Conservation (phyloP, 169 alveolate genomes). For the Eimeria maxima region DNA sequence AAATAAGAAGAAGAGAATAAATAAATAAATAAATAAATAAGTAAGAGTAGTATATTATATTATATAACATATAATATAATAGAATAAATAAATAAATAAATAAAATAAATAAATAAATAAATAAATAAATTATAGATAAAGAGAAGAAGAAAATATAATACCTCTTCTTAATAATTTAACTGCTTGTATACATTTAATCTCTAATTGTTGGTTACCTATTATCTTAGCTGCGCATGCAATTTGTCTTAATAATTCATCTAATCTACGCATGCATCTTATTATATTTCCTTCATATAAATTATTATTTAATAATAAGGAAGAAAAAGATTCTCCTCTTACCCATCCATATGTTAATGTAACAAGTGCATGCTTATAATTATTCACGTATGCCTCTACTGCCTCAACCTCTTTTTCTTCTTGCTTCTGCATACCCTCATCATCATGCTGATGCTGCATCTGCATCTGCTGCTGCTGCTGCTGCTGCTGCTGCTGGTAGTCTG, state of each 20-base stretch:
- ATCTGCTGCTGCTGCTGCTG: constrained; percentile 40
- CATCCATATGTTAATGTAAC: constrained; percentile 97
- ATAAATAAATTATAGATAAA: constrained; percentile 91
- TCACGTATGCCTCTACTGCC: not conserved
- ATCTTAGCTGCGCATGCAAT: constrained; percentile 97
- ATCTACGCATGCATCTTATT: constrained; percentile 95
- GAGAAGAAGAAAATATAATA: constrained; percentile 99
- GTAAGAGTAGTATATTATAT: too few relatives aligned
- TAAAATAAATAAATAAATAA: too few relatives aligned
- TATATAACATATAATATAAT: too few relatives aligned
- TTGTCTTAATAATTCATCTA: constrained; percentile 99
- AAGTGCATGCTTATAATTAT: not conserved
- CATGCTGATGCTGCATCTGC: constrained; percentile 13
- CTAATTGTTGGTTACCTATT: constrained; percentile 97
- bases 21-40: too few relatives aligned
- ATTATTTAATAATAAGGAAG: constrained; percentile 95
- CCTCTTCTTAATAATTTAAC: constrained; percentile 97
- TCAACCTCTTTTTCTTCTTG: constrained; percentile 4
- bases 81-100: too few relatives aligned
- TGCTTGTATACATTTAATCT: constrained; percentile 95
- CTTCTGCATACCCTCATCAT: not conserved
- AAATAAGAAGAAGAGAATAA: too few relatives aligned
- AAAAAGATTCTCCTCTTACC: constrained; percentile 98
- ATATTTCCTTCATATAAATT: constrained; percentile 99
- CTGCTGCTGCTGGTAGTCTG: constrained; percentile 8